phyloP scores from a whole-genome alignment of 331 rosid species.

The Acacia pycnantha region DNA sequence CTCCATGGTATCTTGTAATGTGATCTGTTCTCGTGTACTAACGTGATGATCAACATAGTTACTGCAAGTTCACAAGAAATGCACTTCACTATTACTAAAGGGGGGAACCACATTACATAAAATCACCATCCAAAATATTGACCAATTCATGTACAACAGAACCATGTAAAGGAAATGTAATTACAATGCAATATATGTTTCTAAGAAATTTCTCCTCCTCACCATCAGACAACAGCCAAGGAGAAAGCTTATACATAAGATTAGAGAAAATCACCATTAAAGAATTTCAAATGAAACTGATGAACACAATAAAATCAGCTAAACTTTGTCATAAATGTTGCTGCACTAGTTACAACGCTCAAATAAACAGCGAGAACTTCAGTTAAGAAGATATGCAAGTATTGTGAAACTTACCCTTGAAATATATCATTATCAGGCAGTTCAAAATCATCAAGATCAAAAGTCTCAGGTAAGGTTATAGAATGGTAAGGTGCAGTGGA shows the following conservation, averaged over 20 bases:
- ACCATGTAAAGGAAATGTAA: slow-evolving; percentile 13
- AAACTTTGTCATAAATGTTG: slow-evolving; percentile 6
- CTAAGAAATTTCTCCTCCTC: background rate
- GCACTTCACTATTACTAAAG: slow-evolving; percentile 35
- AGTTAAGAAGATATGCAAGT: background rate
- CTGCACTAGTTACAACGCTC: background rate
- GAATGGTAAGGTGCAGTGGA: slow-evolving; percentile 99
- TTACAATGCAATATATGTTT: background rate
- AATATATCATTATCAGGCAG: slow-evolving; percentile 89
- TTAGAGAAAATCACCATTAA: background rate
- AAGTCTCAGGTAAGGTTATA: slow-evolving; percentile 96
- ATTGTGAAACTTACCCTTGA: slow-evolving; percentile 73
- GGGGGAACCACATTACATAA: slow-evolving; percentile 8
- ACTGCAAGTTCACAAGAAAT: slow-evolving; percentile 61
- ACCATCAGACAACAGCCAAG: slow-evolving; percentile 17
- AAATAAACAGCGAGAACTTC: slow-evolving; percentile 23
- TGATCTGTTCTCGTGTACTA: slow-evolving; percentile 93
- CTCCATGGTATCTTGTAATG: slow-evolving; percentile 92
- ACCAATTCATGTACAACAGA: background rate
- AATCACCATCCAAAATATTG: slow-evolving; percentile 4
- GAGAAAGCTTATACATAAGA: slow-evolving; percentile 16
- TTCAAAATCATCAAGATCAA: slow-evolving; percentile 99
- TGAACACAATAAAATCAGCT: background rate
- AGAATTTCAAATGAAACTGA: slow-evolving; percentile 8
- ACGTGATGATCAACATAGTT: slow-evolving; percentile 95